These are phyloP conservation scores for Alternaria atra DNA, from an alignment of 2,329 filamentous ascomycete genomes.

Conservation along the genomic window DNA sequence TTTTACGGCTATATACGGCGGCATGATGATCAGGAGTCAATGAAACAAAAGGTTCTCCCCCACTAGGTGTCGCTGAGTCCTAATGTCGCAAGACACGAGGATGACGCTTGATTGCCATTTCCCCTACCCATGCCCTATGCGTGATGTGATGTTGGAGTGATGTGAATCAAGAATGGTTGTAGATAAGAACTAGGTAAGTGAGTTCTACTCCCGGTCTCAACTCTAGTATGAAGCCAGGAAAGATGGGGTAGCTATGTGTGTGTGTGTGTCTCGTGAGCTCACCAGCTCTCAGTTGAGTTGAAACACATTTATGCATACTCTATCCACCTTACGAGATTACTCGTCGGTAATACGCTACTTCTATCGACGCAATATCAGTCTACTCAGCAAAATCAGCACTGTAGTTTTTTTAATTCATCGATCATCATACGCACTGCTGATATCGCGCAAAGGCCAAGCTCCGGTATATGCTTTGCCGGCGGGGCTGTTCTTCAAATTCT, in stretches of 20 bases:
- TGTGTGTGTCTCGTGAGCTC: background rate
- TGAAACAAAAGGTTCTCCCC: constrained; percentile 54
- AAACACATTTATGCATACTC: background rate
- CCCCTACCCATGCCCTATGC: constrained; percentile 23
- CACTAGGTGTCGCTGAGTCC: constrained; percentile 90
- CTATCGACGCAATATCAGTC: background rate
- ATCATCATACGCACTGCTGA: background rate
- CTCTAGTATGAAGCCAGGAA: background rate
- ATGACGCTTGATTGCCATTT: constrained; percentile 93
- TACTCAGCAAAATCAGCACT: background rate
- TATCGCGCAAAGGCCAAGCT: constrained; percentile 2
- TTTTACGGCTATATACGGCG: constrained; percentile 69
- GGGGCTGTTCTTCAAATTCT: background rate
- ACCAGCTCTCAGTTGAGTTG: background rate
- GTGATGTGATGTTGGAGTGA: constrained; percentile 22
- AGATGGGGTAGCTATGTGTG: background rate
- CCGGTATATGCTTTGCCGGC: background rate
- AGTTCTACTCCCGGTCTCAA: background rate
- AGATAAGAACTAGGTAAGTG: background rate
- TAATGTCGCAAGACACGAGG: constrained; percentile 54
- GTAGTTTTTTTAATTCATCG: background rate
- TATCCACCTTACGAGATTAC: background rate
- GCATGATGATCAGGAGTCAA: constrained; percentile 77
- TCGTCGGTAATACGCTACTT: background rate
- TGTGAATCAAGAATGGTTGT: background rate